These are phyloP conservation scores for Verbena officinalis DNA, from an alignment of 257 asterid genomes.

Conservation along the genomic window DNA sequence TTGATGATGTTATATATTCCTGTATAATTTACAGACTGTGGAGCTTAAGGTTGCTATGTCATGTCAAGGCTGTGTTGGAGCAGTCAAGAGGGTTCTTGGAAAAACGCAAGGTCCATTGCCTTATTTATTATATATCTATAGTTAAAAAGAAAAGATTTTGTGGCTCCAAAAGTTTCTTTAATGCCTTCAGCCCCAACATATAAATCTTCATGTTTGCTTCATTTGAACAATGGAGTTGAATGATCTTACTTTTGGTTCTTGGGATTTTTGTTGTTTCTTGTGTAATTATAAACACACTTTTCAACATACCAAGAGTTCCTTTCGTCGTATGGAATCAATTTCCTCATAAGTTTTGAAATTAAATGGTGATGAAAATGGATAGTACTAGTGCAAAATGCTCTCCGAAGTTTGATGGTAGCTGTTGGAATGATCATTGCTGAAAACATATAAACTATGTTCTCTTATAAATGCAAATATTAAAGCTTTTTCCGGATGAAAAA, in stretches of 20 bases:
- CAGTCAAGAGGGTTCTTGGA: slow-evolving; percentile 84
- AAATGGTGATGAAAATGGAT: neutral
- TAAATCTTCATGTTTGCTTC: neutral
- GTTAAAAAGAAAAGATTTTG: neutral
- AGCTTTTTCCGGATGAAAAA: no score
- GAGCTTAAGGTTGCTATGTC: slow-evolving; percentile 94
- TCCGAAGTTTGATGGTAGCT: neutral
- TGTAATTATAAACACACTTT: no score
- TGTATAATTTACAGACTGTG: slow-evolving; percentile 64
- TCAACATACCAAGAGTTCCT: no score
- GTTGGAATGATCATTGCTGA: neutral
- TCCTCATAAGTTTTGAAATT: no score
- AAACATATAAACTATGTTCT: no score
- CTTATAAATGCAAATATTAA: no score
- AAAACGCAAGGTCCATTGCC: slow-evolving; percentile 75
- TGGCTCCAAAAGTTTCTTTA: neutral
- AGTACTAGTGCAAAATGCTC: neutral
- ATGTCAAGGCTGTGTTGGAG: slow-evolving; percentile 92
- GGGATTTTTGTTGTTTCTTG: no score
- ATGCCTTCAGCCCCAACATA: neutral
- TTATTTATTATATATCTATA: neutral
- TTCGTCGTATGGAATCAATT: no score
- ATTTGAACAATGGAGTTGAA: neutral
- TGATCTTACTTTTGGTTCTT: no score
- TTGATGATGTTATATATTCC: slow-evolving; percentile 2